phyloP scores from a whole-genome alignment of 805 yeast genomes.

The Candida oleophila region DNA sequence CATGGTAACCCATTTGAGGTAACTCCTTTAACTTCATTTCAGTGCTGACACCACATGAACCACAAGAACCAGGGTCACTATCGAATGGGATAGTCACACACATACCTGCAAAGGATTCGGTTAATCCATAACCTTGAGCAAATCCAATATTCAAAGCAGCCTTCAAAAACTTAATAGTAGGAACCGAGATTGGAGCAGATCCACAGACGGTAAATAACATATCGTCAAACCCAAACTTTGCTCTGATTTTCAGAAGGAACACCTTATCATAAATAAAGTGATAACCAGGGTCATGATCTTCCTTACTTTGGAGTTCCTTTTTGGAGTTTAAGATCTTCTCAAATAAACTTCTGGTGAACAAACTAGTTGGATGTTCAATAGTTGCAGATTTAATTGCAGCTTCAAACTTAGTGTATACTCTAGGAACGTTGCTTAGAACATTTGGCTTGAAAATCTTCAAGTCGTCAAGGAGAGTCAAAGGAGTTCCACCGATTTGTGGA shows the following conservation, averaged over 20 bases:
- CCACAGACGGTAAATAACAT: slow-evolving; percentile 34
- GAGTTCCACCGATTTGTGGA: slow-evolving; percentile 31
- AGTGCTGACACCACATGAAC: slow-evolving; percentile 45
- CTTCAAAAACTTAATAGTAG: slow-evolving; percentile 59
- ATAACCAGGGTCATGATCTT: slow-evolving; percentile 36
- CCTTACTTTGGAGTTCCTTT: slow-evolving; percentile 29
- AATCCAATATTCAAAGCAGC: slow-evolving; percentile 60
- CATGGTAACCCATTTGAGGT: slow-evolving; percentile 56
- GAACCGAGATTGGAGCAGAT: slow-evolving; percentile 69
- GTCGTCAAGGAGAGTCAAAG: slow-evolving; percentile 29
- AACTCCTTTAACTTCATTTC: slow-evolving; percentile 59
- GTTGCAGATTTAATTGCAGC: slow-evolving; percentile 24
- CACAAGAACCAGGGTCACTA: slow-evolving; percentile 30
- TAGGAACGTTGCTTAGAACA: slow-evolving; percentile 35
- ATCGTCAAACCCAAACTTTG: slow-evolving; percentile 33
- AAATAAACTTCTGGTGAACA: slow-evolving; percentile 17
- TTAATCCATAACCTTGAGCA: slow-evolving; percentile 73
- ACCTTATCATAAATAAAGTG: slow-evolving; percentile 34
- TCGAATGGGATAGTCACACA: slow-evolving; percentile 43
- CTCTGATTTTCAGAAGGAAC: slow-evolving; percentile 34
- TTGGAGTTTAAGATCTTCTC: slow-evolving; percentile 20
- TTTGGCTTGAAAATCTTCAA: slow-evolving; percentile 27
- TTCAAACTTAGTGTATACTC: slow-evolving; percentile 36
- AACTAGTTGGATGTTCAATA: slow-evolving; percentile 10
- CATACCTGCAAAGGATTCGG: slow-evolving; percentile 63